phyloP scores from a whole-genome alignment of 2,329 filamentous ascomycete species.

The Aspergillus fischeri region DNA sequence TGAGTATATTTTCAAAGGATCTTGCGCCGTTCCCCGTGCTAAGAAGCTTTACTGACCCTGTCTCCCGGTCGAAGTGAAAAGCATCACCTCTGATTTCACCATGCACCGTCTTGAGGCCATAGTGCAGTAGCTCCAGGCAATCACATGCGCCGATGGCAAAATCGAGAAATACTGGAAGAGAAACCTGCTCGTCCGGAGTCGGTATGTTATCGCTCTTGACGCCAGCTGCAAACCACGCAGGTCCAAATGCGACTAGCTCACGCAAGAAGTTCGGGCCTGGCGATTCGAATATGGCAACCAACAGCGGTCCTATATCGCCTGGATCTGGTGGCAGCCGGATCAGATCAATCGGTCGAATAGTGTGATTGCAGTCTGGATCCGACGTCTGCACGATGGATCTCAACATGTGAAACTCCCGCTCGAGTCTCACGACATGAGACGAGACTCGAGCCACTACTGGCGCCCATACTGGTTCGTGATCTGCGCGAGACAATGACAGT shows the following conservation, averaged over 20 bases:
- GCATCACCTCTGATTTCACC: constrained; percentile 88
- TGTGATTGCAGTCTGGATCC: constrained; percentile 70
- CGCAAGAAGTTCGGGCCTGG: constrained; percentile 70
- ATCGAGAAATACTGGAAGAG: constrained; percentile 74
- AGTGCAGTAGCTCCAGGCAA: constrained; percentile 86
- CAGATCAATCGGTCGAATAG: constrained; percentile 75
- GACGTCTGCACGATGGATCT: constrained; percentile 66
- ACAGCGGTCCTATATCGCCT: constrained; percentile 65
- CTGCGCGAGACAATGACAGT: constrained; percentile 36
- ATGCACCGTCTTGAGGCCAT: constrained; percentile 79
- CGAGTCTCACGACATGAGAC: constrained; percentile 74
- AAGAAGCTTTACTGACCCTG: constrained; percentile 69
- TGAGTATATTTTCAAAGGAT: constrained; percentile 87
- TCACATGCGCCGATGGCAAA: constrained; percentile 86
- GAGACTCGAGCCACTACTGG: constrained; percentile 78
- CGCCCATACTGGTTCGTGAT: constrained; percentile 46
- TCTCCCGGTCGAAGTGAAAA: constrained; percentile 76
- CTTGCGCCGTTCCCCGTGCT: constrained; percentile 83
- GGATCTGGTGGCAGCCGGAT: constrained; percentile 65
- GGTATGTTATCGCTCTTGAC: constrained; percentile 46
- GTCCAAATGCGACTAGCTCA: constrained; percentile 71
- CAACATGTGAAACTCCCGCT: constrained; percentile 80
- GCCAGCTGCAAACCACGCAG: constrained; percentile 63
- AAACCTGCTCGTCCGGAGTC: constrained; percentile 57
- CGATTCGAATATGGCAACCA: constrained; percentile 76